Base-by-base conservation (phyloP, 306 rosid genomes). In the Cyamopsis tetragonoloba region DNA sequence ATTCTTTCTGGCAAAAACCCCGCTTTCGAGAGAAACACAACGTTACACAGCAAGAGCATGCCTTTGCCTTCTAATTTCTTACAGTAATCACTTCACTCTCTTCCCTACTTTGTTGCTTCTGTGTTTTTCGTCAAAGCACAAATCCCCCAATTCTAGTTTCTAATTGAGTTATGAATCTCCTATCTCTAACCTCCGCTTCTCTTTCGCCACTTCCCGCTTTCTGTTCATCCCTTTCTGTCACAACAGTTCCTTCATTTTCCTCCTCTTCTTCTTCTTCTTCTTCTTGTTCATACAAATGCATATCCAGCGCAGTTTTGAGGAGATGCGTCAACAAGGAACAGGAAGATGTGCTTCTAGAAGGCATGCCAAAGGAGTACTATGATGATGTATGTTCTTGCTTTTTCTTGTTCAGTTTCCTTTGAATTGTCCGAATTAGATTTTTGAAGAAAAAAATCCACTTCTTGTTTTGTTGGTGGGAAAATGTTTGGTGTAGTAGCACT, bases 321-420 rank as follows among this genome's bases (percentile, higher is more conserved):
- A 81, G 81, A 76, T 82, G 96, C 44, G 12, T 58, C 10, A 75
- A 56, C 31, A 77, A 77, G 72, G 87, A 76, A 44, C 82, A 83
- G 62, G 90, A 81, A 37, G 97, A 83, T 57, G 83, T 76, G 39
- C 79, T 93, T 34, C 77, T 85, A 10, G 87, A 86, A 51, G 97
- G 97, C 53, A 86, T 93, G 80, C 98, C 97, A 6, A 85, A 85
- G 74, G 92, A 91, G 81, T 91, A 81, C 67, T 93, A 93, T 66
- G 98, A 93, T 74, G 98, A 93, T 80, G 97, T 93, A 85, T 50
- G 51, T 49, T 72, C 47, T 63, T 39, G 5, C 13, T 41, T 10
- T 10, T 49, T 51, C 38, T 49, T 4, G 15, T 64, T 58, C 44
- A 11, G 2, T 65, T 56, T 57, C 46, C 15, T 32, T 50, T 62